Base-by-base conservation (phyloP, 2,329 filamentous ascomycete genomes). In the Colletotrichum filicis region DNA sequence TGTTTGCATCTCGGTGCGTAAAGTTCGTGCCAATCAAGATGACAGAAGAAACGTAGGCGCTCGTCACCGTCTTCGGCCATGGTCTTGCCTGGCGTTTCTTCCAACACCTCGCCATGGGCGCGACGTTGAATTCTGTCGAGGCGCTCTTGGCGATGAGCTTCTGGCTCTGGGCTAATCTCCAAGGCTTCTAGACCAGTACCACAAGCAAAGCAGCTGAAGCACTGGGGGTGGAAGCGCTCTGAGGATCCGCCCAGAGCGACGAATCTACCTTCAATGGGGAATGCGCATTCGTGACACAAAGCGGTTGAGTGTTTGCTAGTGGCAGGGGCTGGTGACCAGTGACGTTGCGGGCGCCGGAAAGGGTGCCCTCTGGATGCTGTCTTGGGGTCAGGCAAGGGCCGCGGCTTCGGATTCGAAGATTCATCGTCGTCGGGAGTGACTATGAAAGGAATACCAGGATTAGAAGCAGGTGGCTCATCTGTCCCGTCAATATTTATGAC, bases 21-120 rank as follows among this genome's bases (percentile, higher is more conserved):
- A 66, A 93, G 87, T 83, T 99, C 97, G 82, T 99, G 97, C 90
- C 95, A 99, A 85, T 99, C 97, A n/a, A 99, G 89, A 81, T 98
- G 96, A 83, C 97, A 99, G 85, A 94, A 99, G 88, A 98, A 98
- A 12, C 96, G 92, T 58, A 94, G 84, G 12, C 91, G 87, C 49
- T 90, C 88, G 80, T 96, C 93, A 55, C 93, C 92, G 77, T 96
- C 93, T 75, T 94, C 92, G 3, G 88, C 88, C 82, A 89, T 88
- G 12, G 91, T 92, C 80, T 90, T 85, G 35, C 89, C 90, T 2
- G 91, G 91, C 63, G 88, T 85, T 72, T 94, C 92, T 6, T 90
- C 85, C 12, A 94, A 82, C 1, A 89, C 79, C 76, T 92, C 88
- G 28, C 90, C 91, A 0, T 83, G 83, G 0, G 84, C 86, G 19